Base-by-base conservation (phyloP, 1,139 yeast species). In the Entelexis paramagnoliae region DNA sequence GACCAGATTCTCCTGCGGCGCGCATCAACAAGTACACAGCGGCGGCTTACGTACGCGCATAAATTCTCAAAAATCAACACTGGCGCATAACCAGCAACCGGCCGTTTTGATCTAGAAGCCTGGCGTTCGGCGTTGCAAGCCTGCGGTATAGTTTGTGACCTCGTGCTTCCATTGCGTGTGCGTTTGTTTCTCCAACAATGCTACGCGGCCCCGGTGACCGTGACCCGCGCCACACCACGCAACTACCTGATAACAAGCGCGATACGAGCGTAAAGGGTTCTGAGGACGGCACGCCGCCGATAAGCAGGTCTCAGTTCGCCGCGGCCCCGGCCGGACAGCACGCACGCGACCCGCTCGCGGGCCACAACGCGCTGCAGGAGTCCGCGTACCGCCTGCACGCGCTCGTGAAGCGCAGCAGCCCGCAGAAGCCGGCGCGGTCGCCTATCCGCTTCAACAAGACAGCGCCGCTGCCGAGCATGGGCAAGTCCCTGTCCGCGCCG, bases 351-450 rank as follows among this genome's bases (percentile, higher is more conserved):
- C 9, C n/a, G 29, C 5, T 9, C 22, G 19, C 8, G 4, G 24
- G 5, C 44, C 8, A 3, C 10, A 42, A 42, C 17, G 35, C 46
- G 10, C 36, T 42, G 16, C 46, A 42, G 14, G 46, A 42, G 36
- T 42, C 46, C 13, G 46, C 46, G 14, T 30, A 42, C 22, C 46
- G 46, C 10, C 17, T 42, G 26, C 46, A 42, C 22, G 46, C 46
- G n/a, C 46, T 42, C 8, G 46, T 42, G 36, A 42, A 42, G 17
- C 46, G 46, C 13, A 42, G 17, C 46, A 42, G 36, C 28, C 46
- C 46, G 26, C 46, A 42, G 32, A 29, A 30, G 46, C 16, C 20
- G 3, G 16, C 28, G 11, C 11, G 5, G 35, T 42, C 46, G 28
- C 46, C 46, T 7, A 30, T 42, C 13, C 35, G 46, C n/a, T 42